Percentiles rank a stretch among this genome's conserved stretches.
Evolutionary conservation across 805 yeast species (phyloP).

Genomic region (Candida silvicultrix): DNA sequence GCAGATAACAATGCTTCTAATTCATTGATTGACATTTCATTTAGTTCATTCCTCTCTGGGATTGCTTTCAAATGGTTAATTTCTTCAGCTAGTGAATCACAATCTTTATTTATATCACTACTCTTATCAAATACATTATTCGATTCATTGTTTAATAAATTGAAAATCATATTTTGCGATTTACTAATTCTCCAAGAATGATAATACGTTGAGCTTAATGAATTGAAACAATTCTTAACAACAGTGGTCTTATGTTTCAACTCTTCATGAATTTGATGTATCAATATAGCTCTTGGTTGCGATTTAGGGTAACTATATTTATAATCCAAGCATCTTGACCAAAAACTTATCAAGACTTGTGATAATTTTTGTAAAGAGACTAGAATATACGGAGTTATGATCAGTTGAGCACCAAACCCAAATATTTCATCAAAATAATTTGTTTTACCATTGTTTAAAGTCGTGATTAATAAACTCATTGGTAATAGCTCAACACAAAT

Average conservation of each 20-base stretch:
- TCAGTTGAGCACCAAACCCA: conserved; percentile 18
- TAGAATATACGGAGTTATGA: conserved; percentile 16
- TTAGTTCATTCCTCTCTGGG: conserved; percentile 20
- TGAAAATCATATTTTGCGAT: conserved; percentile 37
- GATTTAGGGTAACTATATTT: conserved; percentile 15
- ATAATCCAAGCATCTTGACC: conserved; percentile 24
- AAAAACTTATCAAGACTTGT: conserved; percentile 12
- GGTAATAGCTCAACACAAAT: conserved; percentile 19
- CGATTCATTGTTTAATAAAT: conserved; percentile 26
- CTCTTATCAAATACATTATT: conserved; percentile 22
- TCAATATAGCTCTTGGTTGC: conserved; percentile 1
- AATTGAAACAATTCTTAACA: conserved; percentile 29
- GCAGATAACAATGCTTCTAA: background rate
- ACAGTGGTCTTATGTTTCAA: conserved; percentile 24
- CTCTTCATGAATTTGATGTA: conserved; percentile 15
- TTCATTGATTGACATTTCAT: conserved; percentile 6
- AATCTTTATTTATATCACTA: conserved; percentile 13
- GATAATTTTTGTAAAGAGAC: conserved; percentile 15
- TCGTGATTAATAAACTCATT: conserved; percentile 17
- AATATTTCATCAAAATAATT: conserved; percentile 20
- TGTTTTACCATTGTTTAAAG: conserved; percentile 17
- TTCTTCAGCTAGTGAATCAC: conserved; percentile 6
- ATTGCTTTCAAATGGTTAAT: conserved; percentile 15
- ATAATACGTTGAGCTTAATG: conserved; percentile 48
- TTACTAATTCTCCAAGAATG: conserved; percentile 61